Base-by-base conservation (phyloP, 768 basidiomycete genomes). In the Clitopilus passeckerianus region DNA sequence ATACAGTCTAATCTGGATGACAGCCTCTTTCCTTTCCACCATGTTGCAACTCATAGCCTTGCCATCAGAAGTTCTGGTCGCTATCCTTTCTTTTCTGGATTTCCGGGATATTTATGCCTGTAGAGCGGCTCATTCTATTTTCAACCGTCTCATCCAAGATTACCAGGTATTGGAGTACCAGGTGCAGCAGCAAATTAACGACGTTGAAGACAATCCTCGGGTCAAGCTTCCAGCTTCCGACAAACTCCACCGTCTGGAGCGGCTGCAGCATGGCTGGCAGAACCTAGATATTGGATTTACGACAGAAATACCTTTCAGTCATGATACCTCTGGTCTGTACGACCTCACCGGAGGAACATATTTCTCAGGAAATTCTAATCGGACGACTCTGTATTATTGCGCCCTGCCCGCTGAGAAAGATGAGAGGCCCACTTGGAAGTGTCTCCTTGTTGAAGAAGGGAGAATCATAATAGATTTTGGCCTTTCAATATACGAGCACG, bases 391-490 rank as follows among this genome's bases (percentile, higher is more conserved):
- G 34, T 68, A 74, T 18, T 78, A 73, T 46, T 58, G 73, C 41
- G 59, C 35, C 14, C 71, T 80, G 1, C 77, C 78, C 1, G 68
- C 65, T 0, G 60, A 46, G 22, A 59, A 59, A 14, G 62, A 60
- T 8, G 71, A 75, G 22, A 58, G 63, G 10, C 22, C 65, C 1
- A 61, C 57, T 15, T 78, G 76, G 75, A 66, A 60, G 33, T 18
- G 46, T 50, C 10, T 50, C 18, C n/a, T 3, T 2, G 12, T 22
- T 4, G 46, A 18, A 50, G 46, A 50, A 12, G 46, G 46, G 5
- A 60, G 46, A 30, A 67, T 77, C n/a, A 70, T 79, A 56, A 68
- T 81, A 24, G 79, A 81, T 62, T 72, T 81, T 63, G 78, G 77
- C 5, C 61, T 80, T 16, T 72, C 73, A 24, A 61, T 79, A 1